Conservation (phyloP, 495 filamentous ascomycete species). For the Xylaria telfairii region DNA sequence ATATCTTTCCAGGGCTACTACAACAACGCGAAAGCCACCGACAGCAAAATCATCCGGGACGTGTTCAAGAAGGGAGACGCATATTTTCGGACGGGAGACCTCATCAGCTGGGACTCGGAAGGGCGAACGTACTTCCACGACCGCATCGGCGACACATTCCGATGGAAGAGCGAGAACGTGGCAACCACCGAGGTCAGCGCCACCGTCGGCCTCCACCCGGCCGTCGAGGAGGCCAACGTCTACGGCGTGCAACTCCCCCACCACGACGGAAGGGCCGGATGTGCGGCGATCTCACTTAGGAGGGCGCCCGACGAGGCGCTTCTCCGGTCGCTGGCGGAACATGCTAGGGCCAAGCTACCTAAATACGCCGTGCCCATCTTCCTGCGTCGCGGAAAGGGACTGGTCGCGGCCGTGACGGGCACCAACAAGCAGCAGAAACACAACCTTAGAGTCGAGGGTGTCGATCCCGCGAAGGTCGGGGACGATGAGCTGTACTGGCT, state of each 20-base stretch:
- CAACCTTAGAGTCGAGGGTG: slow-evolving; percentile 71
- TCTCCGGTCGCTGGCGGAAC: slow-evolving; percentile 64
- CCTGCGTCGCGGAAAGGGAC: slow-evolving; percentile 64
- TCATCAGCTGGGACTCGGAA: slow-evolving; percentile 73
- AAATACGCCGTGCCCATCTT: slow-evolving; percentile 82
- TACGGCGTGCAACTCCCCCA: slow-evolving; percentile 84
- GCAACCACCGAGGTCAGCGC: slow-evolving; percentile 83
- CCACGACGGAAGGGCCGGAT: slow-evolving; percentile 88
- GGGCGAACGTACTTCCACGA: slow-evolving; percentile 86
- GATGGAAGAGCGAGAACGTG: slow-evolving; percentile 96
- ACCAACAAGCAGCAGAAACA: slow-evolving; percentile 90
- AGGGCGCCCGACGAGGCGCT: slow-evolving; percentile 50
- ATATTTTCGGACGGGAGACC: slow-evolving; percentile 86
- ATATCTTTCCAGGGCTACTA: slow-evolving; percentile 87
- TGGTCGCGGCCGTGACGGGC: slow-evolving; percentile 68
- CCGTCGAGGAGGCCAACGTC: slow-evolving; percentile 80
- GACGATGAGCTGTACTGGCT: slow-evolving; percentile 69
- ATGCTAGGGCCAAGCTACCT: slow-evolving; percentile 65
- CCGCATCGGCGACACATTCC: slow-evolving; percentile 91
- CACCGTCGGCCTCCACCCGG: slow-evolving; percentile 69
- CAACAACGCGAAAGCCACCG: slow-evolving; percentile 73
- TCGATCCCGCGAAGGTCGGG: slow-evolving; percentile 66
- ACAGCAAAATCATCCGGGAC: slow-evolving; percentile 78
- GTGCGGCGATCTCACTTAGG: slow-evolving; percentile 70
- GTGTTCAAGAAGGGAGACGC: slow-evolving; percentile 83